Evolutionary conservation across 2,329 filamentous ascomycete species (phyloP).

Genomic region (Arthrobotrys pseudoclavata): DNA sequence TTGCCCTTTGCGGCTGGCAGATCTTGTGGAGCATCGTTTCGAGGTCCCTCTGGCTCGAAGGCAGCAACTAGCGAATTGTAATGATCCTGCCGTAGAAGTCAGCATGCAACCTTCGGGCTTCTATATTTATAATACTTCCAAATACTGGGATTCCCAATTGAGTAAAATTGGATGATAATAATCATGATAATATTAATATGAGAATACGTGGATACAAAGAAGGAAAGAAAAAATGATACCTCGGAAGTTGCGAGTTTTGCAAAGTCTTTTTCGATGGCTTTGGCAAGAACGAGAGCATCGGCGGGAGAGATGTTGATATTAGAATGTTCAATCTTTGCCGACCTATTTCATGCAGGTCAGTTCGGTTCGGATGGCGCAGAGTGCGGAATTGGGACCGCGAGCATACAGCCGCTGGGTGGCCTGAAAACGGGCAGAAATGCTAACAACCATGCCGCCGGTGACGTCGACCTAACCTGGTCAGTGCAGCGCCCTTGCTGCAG

Average conservation of each 20-base stretch:
- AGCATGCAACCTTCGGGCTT: not conserved
- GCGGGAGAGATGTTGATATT: slow-evolving; percentile 28
- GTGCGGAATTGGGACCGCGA: not conserved
- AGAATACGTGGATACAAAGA: not conserved
- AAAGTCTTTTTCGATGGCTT: slow-evolving; percentile 51
- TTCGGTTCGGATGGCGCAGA: not conserved
- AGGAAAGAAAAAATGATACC: slow-evolving; percentile 20
- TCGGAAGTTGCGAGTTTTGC: slow-evolving; percentile 47
- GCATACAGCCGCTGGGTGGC: slow-evolving; percentile 45
- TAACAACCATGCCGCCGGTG: slow-evolving; percentile 33
- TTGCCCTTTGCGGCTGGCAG: slow-evolving; percentile 1
- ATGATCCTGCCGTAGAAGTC: slow-evolving; percentile 38
- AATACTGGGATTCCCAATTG: not conserved
- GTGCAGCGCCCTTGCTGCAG: not conserved
- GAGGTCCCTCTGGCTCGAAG: slow-evolving; percentile 45
- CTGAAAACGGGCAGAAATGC: slow-evolving; percentile 55
- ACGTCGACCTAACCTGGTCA: slow-evolving; percentile 4
- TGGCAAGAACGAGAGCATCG: slow-evolving; percentile 44
- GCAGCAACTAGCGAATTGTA: slow-evolving; percentile 49
- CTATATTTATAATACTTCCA: not conserved
- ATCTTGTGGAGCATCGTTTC: not conserved
- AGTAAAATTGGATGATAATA: not conserved
- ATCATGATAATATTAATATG: not conserved
- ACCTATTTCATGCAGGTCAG: slow-evolving; percentile 34
- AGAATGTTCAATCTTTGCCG: slow-evolving; percentile 38